Conservation (phyloP, 495 filamentous ascomycete genomes). For the Penicillium salamii region DNA sequence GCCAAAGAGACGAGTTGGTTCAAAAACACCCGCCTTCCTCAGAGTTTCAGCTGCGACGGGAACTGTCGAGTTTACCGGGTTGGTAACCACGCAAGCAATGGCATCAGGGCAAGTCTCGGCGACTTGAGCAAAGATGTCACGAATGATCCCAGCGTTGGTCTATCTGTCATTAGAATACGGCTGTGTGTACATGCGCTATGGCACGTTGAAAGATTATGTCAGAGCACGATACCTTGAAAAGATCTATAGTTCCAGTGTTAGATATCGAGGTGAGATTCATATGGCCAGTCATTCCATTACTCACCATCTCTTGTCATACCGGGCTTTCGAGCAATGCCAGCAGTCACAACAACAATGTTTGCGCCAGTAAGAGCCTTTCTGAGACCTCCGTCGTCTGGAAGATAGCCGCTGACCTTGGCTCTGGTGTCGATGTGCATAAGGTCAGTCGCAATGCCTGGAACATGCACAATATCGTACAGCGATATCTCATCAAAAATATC, state of each 20-base stretch:
- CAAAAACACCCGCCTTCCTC: slow-evolving; percentile 78
- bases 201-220: no score
- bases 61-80: slow-evolving; percentile 89
- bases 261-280: no score
- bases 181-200: no score
- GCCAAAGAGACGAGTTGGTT: slow-evolving; percentile 84
- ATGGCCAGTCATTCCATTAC: slow-evolving; percentile 7
- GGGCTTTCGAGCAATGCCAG: slow-evolving; percentile 91
- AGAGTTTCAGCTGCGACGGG: slow-evolving; percentile 83
- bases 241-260: no score
- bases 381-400: slow-evolving; percentile 74
- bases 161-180: no score
- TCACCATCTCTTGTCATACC: slow-evolving; percentile 85
- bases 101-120: slow-evolving; percentile 74
- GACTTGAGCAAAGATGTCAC: slow-evolving; percentile 78
- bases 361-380: slow-evolving; percentile 75
- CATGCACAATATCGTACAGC: slow-evolving; percentile 9
- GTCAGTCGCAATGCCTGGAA: slow-evolving; percentile 79
- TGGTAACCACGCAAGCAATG: slow-evolving; percentile 81
- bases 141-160: slow-evolving; percentile 75
- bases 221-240: no score
- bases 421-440: slow-evolving; percentile 88
- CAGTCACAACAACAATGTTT: slow-evolving; percentile 85
- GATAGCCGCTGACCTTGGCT: slow-evolving; percentile 77
- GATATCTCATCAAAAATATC: slow-evolving; percentile 10